Evolutionary conservation across 2,329 filamentous ascomycete species (phyloP).

Genomic region (Venturiaceae sp.): DNA sequence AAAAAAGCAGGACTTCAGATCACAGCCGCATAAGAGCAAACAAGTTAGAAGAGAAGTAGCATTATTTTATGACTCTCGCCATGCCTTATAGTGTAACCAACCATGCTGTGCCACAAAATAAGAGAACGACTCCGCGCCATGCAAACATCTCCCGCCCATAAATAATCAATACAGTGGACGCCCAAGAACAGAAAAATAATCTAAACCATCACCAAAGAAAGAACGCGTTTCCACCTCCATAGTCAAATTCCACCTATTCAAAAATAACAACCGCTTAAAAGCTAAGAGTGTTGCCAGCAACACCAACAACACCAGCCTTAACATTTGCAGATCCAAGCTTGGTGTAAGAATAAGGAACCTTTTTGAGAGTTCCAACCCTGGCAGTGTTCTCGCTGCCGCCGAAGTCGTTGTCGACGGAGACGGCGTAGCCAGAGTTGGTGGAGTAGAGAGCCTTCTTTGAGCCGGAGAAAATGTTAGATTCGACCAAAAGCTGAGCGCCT

Average conservation of each 20-base stretch:
- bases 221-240: too few relatives aligned
- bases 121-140: too few relatives aligned
- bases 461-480: conserved; percentile 28
- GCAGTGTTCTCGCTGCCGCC: conserved; percentile 12
- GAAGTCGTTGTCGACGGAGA: conserved; percentile 28
- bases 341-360: background rate
- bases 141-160: too few relatives aligned
- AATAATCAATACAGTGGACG: too few relatives aligned
- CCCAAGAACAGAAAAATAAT: too few relatives aligned
- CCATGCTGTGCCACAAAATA: too few relatives aligned
- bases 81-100: too few relatives aligned
- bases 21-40: too few relatives aligned
- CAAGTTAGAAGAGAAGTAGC: too few relatives aligned
- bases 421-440: conserved; percentile 24
- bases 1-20: too few relatives aligned
- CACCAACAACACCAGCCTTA: background rate
- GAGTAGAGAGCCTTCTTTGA: conserved; percentile 25
- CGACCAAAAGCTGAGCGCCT: conserved; percentile 32
- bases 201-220: too few relatives aligned
- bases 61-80: too few relatives aligned
- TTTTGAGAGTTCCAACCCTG: background rate
- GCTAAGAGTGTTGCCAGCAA: background rate
- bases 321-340: background rate
- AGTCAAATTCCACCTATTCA: background rate
- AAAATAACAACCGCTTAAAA: conserved; percentile 5